A percentile compares a stretch with the other conserved stretches of the same genome.
phyloP scores from a whole-genome alignment of 805 yeast genomes.

The Blastobotrys mokoenaii region DNA sequence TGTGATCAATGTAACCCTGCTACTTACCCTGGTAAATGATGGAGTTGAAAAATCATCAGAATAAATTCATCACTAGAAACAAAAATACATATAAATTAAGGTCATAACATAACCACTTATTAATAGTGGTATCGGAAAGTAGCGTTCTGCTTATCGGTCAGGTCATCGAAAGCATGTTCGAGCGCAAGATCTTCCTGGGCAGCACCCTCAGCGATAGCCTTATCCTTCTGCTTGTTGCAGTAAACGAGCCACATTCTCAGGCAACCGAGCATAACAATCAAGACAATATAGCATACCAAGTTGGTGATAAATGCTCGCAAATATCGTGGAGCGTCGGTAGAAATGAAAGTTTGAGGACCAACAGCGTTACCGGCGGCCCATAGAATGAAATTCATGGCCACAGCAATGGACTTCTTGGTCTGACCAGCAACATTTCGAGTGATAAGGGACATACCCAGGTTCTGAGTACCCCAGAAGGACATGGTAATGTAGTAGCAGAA shows the following conservation, averaged over 20 bases:
- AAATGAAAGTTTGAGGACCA: slow-evolving; percentile 9
- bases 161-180: slow-evolving; percentile 6
- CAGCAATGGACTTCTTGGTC: slow-evolving; percentile 19
- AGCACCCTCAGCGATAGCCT: neutral
- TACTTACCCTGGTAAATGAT: too few relatives aligned
- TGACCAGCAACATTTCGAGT: slow-evolving; percentile 29
- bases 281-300: neutral
- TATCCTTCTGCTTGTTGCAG: slow-evolving; percentile 1
- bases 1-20: too few relatives aligned
- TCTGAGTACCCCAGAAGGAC: slow-evolving; percentile 24
- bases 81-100: neutral
- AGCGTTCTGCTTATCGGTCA: slow-evolving; percentile 11
- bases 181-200: neutral
- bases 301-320: neutral
- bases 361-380: slow-evolving; percentile 24
- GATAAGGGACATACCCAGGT: slow-evolving; percentile 19
- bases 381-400: slow-evolving; percentile 20
- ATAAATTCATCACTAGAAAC: neutral
- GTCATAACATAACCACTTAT: neutral
- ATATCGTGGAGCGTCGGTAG: neutral
- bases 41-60: neutral
- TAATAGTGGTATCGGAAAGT: slow-evolving; percentile 7
- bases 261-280: neutral
- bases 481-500: slow-evolving; percentile 26
- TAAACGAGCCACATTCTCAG: neutral